phyloP scores from a whole-genome alignment of 176 grass and related monocot species.

The Zea luxurians region DNA sequence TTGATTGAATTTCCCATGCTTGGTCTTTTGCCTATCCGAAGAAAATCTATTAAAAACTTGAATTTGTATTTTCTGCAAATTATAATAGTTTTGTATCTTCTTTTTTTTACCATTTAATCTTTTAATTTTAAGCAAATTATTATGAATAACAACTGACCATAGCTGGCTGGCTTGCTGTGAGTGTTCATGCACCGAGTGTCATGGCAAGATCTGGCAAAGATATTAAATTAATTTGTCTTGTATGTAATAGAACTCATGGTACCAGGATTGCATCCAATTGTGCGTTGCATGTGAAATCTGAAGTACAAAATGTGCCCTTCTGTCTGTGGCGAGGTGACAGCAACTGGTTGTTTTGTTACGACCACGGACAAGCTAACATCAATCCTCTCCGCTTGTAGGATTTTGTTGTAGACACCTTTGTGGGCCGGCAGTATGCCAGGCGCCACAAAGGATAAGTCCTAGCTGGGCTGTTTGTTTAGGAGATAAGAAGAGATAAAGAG shows the following conservation, averaged over 20 bases:
- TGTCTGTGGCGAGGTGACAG: slow-evolving; percentile 3
- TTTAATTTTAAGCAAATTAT: slow-evolving; percentile 2
- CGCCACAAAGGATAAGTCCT: no score
- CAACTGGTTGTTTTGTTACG: background rate
- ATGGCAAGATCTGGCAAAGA: background rate
- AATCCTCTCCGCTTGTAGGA: background rate
- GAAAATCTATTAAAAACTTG: background rate
- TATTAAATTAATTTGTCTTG: slow-evolving; percentile 10
- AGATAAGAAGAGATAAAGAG: no score
- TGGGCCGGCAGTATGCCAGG: no score
- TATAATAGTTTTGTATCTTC: background rate
- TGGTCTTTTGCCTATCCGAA: background rate
- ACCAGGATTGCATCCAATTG: background rate
- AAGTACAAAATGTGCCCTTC: background rate
- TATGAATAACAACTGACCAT: background rate
- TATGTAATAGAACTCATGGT: background rate
- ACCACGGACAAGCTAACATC: background rate
- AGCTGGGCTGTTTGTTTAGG: no score
- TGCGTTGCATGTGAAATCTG: background rate
- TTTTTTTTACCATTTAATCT: background rate
- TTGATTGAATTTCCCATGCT: background rate
- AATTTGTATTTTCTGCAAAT: background rate
- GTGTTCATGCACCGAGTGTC: slow-evolving; percentile 10
- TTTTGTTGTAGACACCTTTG: no score
- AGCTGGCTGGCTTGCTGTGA: background rate